Percentiles rank a stretch among this genome's conserved stretches.
Conservation (phyloP, 495 filamentous ascomycete genomes). For the Penicillium desertorum region DNA sequence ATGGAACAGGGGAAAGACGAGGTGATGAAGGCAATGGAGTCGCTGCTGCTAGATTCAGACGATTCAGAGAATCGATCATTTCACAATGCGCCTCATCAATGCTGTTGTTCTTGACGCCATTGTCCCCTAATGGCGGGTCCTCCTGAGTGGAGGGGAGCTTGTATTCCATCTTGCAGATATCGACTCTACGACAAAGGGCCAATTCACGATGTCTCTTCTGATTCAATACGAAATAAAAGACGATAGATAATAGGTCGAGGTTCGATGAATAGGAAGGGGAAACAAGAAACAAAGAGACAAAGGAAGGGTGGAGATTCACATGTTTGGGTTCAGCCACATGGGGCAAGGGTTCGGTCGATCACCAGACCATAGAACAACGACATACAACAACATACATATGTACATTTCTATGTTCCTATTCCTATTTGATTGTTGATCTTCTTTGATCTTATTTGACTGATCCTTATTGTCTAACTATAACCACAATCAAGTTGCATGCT, state of each 20-base stretch:
- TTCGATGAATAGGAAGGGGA: slow-evolving; percentile 2
- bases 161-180: slow-evolving; percentile 37
- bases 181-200: slow-evolving; percentile 15
- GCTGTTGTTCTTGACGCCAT: slow-evolving; percentile 23
- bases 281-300: slow-evolving; percentile 7
- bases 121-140: slow-evolving; percentile 32
- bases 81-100: slow-evolving; percentile 18
- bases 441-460: background rate
- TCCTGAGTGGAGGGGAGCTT: slow-evolving; percentile 22
- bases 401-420: background rate
- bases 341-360: slow-evolving; percentile 5
- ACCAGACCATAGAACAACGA: slow-evolving; percentile 1
- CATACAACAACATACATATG: background rate
- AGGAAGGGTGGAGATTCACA: slow-evolving; percentile 19
- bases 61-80: slow-evolving; percentile 45
- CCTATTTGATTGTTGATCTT: background rate
- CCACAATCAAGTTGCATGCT: background rate
- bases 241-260: background rate
- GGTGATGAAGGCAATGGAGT: slow-evolving; percentile 47
- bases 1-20: background rate
- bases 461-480: background rate
- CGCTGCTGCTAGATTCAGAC: slow-evolving; percentile 47
- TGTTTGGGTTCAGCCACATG: slow-evolving; percentile 8
- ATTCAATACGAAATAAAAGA: background rate
- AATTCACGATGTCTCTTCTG: background rate